These are phyloP conservation scores for Trichoderma sp. DNA, from an alignment of 2,329 filamentous ascomycete species.

Conservation along the genomic window DNA sequence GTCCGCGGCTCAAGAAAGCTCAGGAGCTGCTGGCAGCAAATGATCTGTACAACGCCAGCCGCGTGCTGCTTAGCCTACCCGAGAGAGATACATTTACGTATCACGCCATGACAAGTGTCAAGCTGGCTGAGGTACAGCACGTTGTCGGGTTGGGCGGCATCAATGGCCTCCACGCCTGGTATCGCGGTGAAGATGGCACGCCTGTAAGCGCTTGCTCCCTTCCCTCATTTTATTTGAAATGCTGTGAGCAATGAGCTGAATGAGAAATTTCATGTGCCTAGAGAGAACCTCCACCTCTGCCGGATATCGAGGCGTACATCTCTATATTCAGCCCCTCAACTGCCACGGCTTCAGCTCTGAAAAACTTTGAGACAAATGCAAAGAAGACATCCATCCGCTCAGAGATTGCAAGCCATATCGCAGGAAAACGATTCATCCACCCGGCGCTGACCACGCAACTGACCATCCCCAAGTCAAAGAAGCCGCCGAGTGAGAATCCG, in stretches of 20 bases:
- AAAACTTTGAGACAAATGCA: constrained; percentile 64
- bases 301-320: constrained; percentile 67
- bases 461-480: constrained; percentile 50
- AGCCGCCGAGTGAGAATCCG: constrained; percentile 56
- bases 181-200: constrained; percentile 42
- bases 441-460: constrained; percentile 42
- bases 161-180: constrained; percentile 54
- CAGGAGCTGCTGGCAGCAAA: constrained; percentile 44
- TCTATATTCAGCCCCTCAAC: constrained; percentile 65
- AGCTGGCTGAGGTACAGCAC: constrained; percentile 51
- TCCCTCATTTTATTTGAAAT: neutral
- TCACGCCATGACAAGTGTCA: constrained; percentile 54
- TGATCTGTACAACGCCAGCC: constrained; percentile 49
- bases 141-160: constrained; percentile 45
- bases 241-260: neutral
- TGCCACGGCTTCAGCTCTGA: constrained; percentile 62
- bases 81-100: constrained; percentile 51
- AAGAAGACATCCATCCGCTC: constrained; percentile 62
- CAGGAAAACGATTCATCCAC: constrained; percentile 54
- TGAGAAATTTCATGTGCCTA: constrained; percentile 33
- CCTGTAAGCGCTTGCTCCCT: constrained; percentile 33
- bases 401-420: constrained; percentile 58
- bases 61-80: constrained; percentile 48
- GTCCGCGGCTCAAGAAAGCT: constrained; percentile 41
- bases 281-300: constrained; percentile 50